phyloP scores from a whole-genome alignment of 306 rosid genomes.

The Alnus glutinosa region DNA sequence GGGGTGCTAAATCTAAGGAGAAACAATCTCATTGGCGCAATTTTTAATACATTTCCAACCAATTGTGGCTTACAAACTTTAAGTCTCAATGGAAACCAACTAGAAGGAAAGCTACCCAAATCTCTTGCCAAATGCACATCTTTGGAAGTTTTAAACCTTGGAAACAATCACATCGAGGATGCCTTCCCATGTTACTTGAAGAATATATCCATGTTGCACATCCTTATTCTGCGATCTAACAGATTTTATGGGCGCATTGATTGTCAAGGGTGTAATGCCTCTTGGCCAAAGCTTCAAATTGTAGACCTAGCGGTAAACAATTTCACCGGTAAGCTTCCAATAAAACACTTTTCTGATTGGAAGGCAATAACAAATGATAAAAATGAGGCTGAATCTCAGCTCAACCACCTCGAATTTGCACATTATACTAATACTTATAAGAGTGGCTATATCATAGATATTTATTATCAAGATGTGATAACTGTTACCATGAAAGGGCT shows the following conservation, averaged over 20 bases:
- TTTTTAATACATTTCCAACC: constrained; percentile 20
- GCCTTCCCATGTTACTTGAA: constrained; percentile 18
- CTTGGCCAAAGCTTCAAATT: constrained; percentile 51
- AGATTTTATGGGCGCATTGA: not conserved
- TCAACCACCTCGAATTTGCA: no score
- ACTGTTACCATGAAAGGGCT: constrained; percentile 37
- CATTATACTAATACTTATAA: no score
- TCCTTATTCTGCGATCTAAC: constrained; percentile 42
- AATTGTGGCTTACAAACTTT: constrained; percentile 31
- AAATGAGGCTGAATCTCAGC: not conserved
- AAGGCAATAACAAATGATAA: constrained; percentile 40
- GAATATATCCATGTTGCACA: constrained; percentile 16
- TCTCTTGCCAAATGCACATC: rapidly evolving
- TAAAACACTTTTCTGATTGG: constrained; percentile 35
- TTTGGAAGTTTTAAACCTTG: constrained; percentile 42
- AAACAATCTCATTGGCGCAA: not conserved
- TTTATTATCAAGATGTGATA: constrained; percentile 41
- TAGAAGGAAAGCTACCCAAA: constrained; percentile 28
- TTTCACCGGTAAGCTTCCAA: constrained; percentile 38
- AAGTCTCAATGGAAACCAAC: constrained; percentile 26
- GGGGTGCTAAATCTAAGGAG: not conserved
- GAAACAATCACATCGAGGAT: constrained; percentile 25
- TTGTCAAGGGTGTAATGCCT: constrained; percentile 20
- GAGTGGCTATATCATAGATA: no score
- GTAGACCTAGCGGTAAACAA: constrained; percentile 46